Conservation (phyloP, 148 eudicot genomes). For the Arctostaphylos glauca region DNA sequence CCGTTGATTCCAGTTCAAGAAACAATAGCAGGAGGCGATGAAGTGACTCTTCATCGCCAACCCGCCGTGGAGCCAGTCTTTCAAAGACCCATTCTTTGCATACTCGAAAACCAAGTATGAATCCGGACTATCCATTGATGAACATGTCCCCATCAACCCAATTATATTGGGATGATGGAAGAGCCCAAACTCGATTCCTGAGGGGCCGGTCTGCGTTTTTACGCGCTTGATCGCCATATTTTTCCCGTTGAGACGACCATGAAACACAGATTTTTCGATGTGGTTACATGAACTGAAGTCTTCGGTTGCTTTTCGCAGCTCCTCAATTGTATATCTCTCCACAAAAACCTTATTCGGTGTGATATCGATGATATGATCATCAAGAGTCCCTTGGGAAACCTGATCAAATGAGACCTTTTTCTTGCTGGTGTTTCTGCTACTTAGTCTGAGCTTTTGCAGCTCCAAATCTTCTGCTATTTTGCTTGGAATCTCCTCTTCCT, state of each 20-base stretch:
- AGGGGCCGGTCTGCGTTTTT: conserved; percentile 26
- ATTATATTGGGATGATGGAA: conserved; percentile 71
- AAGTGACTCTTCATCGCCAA: conserved; percentile 91
- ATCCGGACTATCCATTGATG: conserved; percentile 29
- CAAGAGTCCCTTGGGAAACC: conserved; percentile 57
- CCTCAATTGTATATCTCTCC: conserved; percentile 57
- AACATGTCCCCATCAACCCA: conserved; percentile 60
- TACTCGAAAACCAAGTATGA: conserved; percentile 68
- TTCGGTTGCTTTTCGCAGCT: conserved; percentile 62
- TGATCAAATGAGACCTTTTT: conserved; percentile 74
- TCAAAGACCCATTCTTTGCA: conserved; percentile 77
- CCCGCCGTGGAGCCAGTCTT: conserved; percentile 94
- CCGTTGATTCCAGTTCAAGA: conserved; percentile 80
- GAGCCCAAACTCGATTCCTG: conserved; percentile 53
- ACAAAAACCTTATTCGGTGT: conserved; percentile 41
- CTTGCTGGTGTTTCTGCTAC: conserved; percentile 67
- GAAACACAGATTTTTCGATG: conserved; percentile 63
- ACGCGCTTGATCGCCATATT: conserved; percentile 59
- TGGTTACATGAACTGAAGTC: conserved; percentile 56
- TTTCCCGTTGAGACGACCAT: conserved; percentile 68
- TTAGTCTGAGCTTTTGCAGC: conserved; percentile 57
- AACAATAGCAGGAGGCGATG: conserved; percentile 77
- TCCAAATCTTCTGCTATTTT: conserved; percentile 56
- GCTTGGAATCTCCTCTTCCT: conserved; percentile 20
- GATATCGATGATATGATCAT: conserved; percentile 36